Base-by-base conservation (phyloP, 2,329 filamentous ascomycete genomes). In the Neopestalotiopsis clavispora region DNA sequence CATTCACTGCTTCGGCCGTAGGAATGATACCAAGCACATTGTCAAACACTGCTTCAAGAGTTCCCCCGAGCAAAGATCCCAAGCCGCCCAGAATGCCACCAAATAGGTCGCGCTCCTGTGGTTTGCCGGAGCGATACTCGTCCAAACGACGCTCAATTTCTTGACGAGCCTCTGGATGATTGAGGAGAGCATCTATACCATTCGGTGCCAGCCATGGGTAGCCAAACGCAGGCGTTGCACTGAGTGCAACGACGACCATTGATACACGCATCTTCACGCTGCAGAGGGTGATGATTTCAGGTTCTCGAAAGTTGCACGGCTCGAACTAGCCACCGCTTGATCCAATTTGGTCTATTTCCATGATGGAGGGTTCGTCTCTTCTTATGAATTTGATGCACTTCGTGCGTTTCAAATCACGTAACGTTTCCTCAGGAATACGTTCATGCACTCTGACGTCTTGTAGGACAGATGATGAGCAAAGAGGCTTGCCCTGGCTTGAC, bases 161-260 rank as follows among this genome's bases (percentile, higher is more conserved):
- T 20, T n/a, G 57, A 34, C 68, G 70, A 14, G 70, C 70, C 6
- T 69, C 68, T 2, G 70, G 70, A 38, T 71, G 68, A n/a, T 70
- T 71, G 58, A 71, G 63, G 13, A 71, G 66, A 67, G 68, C 67
- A 4, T 65, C 38, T 30, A 71, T 62, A 14, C 70, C 70, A 23
- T 70, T 68, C 5, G 68, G 68, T 9, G 66, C 66, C 70, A 70
- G 67, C 70, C 70, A 71, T 3, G 70, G 70, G 20, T 70, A 71
- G 20, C 68, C 68, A 3, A 70, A 9, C 7, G 45, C 59, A 60
- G 40, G 62, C 4, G 66, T 38, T 17, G 52, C 68, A 34, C 66
- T 45, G 45, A 70, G 60, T 14, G 70, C 68, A n/a, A 45, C 63
- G 32, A 49, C 30, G 5, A 71, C 30, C 28, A 68, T 20, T 56